A percentile compares a stretch with the other conserved stretches of the same genome.
phyloP scores from a whole-genome alignment of 495 filamentous ascomycete species.

The Xylaria longipes region DNA sequence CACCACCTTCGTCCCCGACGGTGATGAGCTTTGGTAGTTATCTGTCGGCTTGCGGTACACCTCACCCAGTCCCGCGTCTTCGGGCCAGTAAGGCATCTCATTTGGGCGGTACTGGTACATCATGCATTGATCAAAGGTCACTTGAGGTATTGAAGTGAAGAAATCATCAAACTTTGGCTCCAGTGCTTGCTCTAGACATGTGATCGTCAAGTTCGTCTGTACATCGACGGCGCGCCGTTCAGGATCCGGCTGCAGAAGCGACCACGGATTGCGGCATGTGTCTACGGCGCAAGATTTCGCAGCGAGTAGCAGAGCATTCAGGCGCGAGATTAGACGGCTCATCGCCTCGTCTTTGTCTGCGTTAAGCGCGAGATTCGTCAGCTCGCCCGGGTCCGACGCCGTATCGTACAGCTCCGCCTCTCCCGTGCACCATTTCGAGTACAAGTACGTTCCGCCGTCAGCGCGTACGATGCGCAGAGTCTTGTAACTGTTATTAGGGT shows the following conservation, averaged over 20 bases:
- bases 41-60: constrained; percentile 21
- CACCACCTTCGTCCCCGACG: neutral
- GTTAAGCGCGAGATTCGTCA: constrained; percentile 23
- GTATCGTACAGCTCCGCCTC: constrained; percentile 61
- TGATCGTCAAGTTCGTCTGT: constrained; percentile 20
- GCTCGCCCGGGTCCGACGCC: constrained; percentile 25
- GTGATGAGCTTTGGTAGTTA: neutral
- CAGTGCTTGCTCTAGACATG: constrained; percentile 19
- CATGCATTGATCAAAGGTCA: constrained; percentile 17
- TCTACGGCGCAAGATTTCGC: constrained; percentile 58
- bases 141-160: constrained; percentile 4
- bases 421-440: constrained; percentile 60
- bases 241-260: constrained; percentile 49
- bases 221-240: constrained; percentile 11
- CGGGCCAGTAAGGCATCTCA: constrained; percentile 22
- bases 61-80: constrained; percentile 8
- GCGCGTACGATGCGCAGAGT: constrained; percentile 52
- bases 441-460: constrained; percentile 52
- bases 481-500: constrained; percentile 58
- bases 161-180: constrained; percentile 29
- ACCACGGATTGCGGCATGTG: constrained; percentile 59
- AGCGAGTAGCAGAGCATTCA: constrained; percentile 59
- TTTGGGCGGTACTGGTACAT: constrained; percentile 4
- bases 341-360: neutral
- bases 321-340: constrained; percentile 39